A percentile compares a stretch with the other conserved stretches of the same genome.
These are phyloP conservation scores for Moesziomyces sp. DNA, from an alignment of 1,284 basidiomycete species.

Conservation along the genomic window DNA sequence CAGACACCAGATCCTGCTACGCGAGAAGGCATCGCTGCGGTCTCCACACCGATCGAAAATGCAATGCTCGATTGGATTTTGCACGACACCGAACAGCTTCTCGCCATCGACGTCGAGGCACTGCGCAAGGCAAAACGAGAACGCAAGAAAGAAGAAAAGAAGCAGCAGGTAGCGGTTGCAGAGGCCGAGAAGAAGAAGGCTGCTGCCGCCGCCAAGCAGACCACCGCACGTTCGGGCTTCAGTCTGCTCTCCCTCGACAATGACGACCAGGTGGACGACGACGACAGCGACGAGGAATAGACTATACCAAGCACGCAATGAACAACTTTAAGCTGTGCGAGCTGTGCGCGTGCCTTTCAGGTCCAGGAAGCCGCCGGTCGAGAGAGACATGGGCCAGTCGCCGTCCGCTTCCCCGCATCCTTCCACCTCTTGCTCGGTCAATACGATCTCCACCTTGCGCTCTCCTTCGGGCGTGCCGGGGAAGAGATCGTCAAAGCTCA, in stretches of 20 bases:
- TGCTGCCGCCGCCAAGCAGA: slow-evolving; percentile 18
- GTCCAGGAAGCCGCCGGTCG: slow-evolving; percentile 35
- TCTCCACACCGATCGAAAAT: slow-evolving; percentile 15
- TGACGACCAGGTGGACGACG: slow-evolving; percentile 11
- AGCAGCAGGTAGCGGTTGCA: slow-evolving; percentile 14
- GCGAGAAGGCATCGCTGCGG: slow-evolving; percentile 14
- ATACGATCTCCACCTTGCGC: slow-evolving; percentile 37
- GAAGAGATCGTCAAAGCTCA: slow-evolving; percentile 49
- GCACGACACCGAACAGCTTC: slow-evolving; percentile 28
- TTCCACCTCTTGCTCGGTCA: slow-evolving; percentile 32
- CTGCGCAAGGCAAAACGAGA: slow-evolving; percentile 44
- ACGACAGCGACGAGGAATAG: slow-evolving; percentile 19
- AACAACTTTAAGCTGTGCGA: too few relatives aligned
- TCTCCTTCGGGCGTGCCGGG: slow-evolving; percentile 22
- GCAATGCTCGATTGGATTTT: slow-evolving; percentile 43
- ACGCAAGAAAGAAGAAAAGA: slow-evolving; percentile 43
- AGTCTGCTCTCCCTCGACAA: slow-evolving; percentile 30
- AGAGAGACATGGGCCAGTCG: slow-evolving; percentile 35
- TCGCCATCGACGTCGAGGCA: slow-evolving; percentile 49
- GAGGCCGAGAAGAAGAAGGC: slow-evolving; percentile 26
- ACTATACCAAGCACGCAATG: neutral
- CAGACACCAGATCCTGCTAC: slow-evolving; percentile 22
- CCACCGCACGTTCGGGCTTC: slow-evolving; percentile 20
- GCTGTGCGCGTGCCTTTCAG: slow-evolving; percentile 3
- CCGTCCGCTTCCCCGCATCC: slow-evolving; percentile 20